A percentile compares a stretch with the other conserved stretches of the same genome.
Evolutionary conservation across 2,329 filamentous ascomycete species (phyloP).

Genomic region (Fusarium aywerte): DNA sequence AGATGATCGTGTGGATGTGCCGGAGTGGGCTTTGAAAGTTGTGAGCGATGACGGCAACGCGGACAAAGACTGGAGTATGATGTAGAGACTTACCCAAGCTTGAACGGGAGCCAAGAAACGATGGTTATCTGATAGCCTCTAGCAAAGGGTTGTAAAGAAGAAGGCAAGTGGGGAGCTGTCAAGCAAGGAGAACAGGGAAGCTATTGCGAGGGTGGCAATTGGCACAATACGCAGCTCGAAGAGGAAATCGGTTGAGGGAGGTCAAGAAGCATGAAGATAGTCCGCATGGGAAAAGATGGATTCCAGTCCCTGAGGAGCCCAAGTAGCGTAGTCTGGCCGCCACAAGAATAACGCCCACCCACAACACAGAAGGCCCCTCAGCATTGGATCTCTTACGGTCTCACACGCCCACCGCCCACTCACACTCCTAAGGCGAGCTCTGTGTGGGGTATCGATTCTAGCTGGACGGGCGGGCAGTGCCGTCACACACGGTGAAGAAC

Average conservation of each 20-base stretch:
- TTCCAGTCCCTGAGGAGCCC: slow-evolving; percentile 44
- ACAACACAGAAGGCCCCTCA: slow-evolving; percentile 37
- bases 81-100: slow-evolving; percentile 44
- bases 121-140: slow-evolving; percentile 19
- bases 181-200: slow-evolving; percentile 27
- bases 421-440: slow-evolving; percentile 44
- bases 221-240: slow-evolving; percentile 26
- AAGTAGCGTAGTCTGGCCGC: slow-evolving; percentile 39
- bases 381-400: slow-evolving; percentile 22
- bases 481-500: slow-evolving; percentile 43
- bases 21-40: slow-evolving; percentile 27
- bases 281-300: slow-evolving; percentile 46
- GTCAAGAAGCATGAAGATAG: slow-evolving; percentile 39
- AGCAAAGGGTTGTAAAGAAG: slow-evolving; percentile 24
- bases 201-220: slow-evolving; percentile 35
- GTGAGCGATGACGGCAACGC: slow-evolving; percentile 43
- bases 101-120: slow-evolving; percentile 29
- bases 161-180: slow-evolving; percentile 30
- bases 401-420: slow-evolving; percentile 40
- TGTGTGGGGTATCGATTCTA: slow-evolving; percentile 45
- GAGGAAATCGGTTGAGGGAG: slow-evolving; percentile 37
- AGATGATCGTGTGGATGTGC: slow-evolving; percentile 37
- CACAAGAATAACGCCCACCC: slow-evolving; percentile 44
- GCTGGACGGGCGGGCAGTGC: slow-evolving; percentile 44
- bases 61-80: slow-evolving; percentile 37